Conservation (phyloP, 2,329 filamentous ascomycete species). For the Apiospora arundinis region DNA sequence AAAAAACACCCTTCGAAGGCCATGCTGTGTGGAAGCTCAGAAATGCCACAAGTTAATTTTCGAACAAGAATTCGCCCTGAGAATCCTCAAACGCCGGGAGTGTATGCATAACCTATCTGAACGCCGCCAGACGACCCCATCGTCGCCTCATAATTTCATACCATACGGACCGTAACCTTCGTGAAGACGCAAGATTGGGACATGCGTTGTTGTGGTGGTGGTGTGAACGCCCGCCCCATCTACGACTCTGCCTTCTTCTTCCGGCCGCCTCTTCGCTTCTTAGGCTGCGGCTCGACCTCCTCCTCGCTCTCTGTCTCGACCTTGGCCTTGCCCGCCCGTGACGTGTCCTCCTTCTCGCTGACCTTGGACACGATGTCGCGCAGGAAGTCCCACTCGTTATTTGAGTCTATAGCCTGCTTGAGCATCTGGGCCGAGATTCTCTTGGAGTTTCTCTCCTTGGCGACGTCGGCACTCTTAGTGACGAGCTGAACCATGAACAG, state of each 20-base stretch:
- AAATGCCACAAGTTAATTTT: slow-evolving; percentile 17
- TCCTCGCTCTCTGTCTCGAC: slow-evolving; percentile 60
- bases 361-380: slow-evolving; percentile 89
- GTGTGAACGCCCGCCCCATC: not conserved
- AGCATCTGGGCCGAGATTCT: slow-evolving; percentile 89
- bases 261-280: slow-evolving; percentile 54
- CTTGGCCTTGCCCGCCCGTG: slow-evolving; percentile 47
- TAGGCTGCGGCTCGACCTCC: slow-evolving; percentile 50
- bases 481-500: slow-evolving; percentile 98
- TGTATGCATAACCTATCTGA: slow-evolving; percentile 19
- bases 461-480: slow-evolving; percentile 84
- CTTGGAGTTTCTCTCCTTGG: slow-evolving; percentile 82
- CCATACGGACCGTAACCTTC: slow-evolving; percentile 21
- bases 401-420: slow-evolving; percentile 85
- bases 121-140: slow-evolving; percentile 18
- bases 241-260: slow-evolving; percentile 53
- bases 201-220: not conserved
- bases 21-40: not conserved
- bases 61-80: slow-evolving; percentile 3
- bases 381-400: slow-evolving; percentile 94
- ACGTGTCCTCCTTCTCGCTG: slow-evolving; percentile 56
- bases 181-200: slow-evolving; percentile 19
- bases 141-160: slow-evolving; percentile 21
- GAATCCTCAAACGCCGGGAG: slow-evolving; percentile 21
- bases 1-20: not conserved